These are phyloP conservation scores for Pulicaria dysenterica DNA, from an alignment of 129 eudicot species.

Conservation along the genomic window DNA sequence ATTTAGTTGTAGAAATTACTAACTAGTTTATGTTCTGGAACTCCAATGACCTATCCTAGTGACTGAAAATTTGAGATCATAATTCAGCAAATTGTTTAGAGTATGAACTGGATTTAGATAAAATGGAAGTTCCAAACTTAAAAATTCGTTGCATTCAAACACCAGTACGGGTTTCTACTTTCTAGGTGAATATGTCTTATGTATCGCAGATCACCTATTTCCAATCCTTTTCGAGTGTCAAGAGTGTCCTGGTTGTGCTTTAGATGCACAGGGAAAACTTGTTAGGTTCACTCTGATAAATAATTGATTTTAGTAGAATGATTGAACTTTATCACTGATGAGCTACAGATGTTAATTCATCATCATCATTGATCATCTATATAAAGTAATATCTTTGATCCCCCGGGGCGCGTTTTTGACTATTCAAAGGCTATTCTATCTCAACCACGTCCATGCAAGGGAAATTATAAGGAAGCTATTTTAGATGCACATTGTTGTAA, in stretches of 20 bases:
- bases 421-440: constrained; percentile 11
- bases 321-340: not conserved
- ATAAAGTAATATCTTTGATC: not conserved
- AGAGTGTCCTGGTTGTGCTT: not conserved
- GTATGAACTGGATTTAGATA: too few species aligned
- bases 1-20: too few species aligned
- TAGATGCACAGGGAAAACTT: not conserved
- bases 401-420: not conserved
- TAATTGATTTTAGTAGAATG: not conserved
- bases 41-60: too few species aligned
- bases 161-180: too few species aligned
- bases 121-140: too few species aligned
- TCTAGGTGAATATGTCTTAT: too few species aligned
- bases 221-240: not conserved
- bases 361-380: not conserved
- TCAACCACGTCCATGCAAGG: not conserved
- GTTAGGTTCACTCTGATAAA: constrained; percentile 16
- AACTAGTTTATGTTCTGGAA: too few species aligned
- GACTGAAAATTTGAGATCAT: too few species aligned
- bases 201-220: too few species aligned
- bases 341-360: constrained; percentile 5
- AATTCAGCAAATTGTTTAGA: too few species aligned
- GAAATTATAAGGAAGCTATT: not conserved
- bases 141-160: too few species aligned
- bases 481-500: not conserved